Evolutionary conservation across 2,329 filamentous ascomycete genomes (phyloP).

Genomic region (Pseudopithomyces maydicus): DNA sequence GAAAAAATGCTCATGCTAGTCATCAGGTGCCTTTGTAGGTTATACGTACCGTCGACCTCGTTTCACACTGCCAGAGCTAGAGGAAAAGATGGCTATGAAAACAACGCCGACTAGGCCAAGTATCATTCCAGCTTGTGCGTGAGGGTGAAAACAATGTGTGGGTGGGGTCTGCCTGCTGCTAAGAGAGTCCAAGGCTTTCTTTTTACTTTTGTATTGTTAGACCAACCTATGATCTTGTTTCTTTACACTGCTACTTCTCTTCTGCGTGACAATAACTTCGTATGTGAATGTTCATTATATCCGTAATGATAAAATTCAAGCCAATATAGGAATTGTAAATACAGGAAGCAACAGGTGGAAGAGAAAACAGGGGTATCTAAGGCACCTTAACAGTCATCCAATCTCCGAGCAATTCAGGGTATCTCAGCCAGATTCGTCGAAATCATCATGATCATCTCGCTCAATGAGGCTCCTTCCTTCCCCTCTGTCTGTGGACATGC

Average conservation of each 20-base stretch:
- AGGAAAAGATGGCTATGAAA: slow-evolving; percentile 20
- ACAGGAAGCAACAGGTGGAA: neutral
- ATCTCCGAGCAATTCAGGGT: neutral
- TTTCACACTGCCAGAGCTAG: slow-evolving; percentile 36
- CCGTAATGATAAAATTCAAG: no score
- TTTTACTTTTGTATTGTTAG: neutral
- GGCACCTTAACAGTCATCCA: neutral
- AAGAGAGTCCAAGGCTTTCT: neutral
- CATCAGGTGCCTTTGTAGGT: slow-evolving; percentile 73
- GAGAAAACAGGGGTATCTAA: neutral
- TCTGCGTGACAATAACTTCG: neutral
- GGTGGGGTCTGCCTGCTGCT: neutral
- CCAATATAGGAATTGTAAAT: no score
- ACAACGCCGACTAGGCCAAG: slow-evolving; percentile 2
- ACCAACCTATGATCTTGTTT: neutral
- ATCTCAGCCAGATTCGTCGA: neutral
- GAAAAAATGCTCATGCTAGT: neutral
- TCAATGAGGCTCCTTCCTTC: slow-evolving; percentile 17
- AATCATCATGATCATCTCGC: no score
- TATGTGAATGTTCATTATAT: neutral
- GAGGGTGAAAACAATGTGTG: neutral
- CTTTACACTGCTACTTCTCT: neutral
- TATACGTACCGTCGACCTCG: slow-evolving; percentile 76
- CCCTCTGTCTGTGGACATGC: slow-evolving; percentile 35
- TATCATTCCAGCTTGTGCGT: slow-evolving; percentile 13